A percentile compares a stretch with the other conserved stretches of the same genome.
These are phyloP conservation scores for Parafenestella ontariensis DNA, from an alignment of 2,329 filamentous ascomycete species.

Conservation along the genomic window DNA sequence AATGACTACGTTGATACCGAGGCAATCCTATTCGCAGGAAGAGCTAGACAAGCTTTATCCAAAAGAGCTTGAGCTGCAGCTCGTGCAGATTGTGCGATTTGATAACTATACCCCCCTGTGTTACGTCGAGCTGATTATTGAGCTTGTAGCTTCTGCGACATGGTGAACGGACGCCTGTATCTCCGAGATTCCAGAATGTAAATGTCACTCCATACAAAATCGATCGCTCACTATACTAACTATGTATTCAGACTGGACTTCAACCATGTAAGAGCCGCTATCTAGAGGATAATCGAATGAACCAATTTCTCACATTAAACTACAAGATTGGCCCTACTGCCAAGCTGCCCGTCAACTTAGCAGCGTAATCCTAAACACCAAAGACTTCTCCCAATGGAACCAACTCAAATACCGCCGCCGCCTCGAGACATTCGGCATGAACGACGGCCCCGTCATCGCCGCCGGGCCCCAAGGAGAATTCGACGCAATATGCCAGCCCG, in stretches of 20 bases:
- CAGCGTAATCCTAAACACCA: constrained; percentile 63
- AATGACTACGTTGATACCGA: constrained; percentile 82
- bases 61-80: constrained; percentile 76
- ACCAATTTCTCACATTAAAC: constrained; percentile 7
- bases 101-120: background rate
- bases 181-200: constrained; percentile 84
- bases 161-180: constrained; percentile 79
- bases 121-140: constrained; percentile 7
- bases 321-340: constrained; percentile 88
- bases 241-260: constrained; percentile 35
- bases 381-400: constrained; percentile 63
- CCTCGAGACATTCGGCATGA: constrained; percentile 79
- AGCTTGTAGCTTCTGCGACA: constrained; percentile 47
- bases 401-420: constrained; percentile 70
- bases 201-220: too few species aligned
- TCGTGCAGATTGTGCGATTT: constrained; percentile 78
- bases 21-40: constrained; percentile 77
- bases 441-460: constrained; percentile 68
- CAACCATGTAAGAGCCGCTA: constrained; percentile 39
- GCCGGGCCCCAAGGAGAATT: constrained; percentile 71
- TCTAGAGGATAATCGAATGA: background rate
- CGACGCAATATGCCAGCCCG: constrained; percentile 72
- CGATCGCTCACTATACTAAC: constrained; percentile 5
- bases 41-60: constrained; percentile 87
- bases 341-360: constrained; percentile 74